Percentiles rank a stretch among this genome's conserved stretches.
These are phyloP conservation scores for Trichosanthes truncata DNA, from an alignment of 306 rosid species.

Conservation along the genomic window DNA sequence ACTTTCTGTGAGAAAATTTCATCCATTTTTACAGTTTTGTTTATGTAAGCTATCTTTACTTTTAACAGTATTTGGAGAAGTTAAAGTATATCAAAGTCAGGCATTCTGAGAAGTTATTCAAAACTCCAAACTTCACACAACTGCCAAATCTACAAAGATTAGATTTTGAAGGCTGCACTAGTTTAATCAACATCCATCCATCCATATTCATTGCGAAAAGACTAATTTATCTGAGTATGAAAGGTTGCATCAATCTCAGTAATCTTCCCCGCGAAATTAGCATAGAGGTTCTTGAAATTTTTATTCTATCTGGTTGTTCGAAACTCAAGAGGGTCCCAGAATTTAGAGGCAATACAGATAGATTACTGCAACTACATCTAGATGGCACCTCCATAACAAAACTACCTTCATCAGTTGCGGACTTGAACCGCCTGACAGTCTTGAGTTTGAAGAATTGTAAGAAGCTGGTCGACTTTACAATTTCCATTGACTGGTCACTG, in stretches of 20 bases:
- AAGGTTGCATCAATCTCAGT: neutral
- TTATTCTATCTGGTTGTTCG: neutral
- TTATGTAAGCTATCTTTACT: too few relatives aligned
- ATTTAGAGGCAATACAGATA: neutral
- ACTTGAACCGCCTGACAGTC: neutral
- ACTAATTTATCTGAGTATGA: neutral
- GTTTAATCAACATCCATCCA: neutral
- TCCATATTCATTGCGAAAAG: too few relatives aligned
- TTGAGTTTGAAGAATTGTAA: too few relatives aligned
- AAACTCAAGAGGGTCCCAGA: slow-evolving; percentile 2
- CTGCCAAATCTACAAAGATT: neutral
- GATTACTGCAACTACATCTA: neutral
- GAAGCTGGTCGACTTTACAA: neutral
- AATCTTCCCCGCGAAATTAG: neutral
- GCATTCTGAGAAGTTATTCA: neutral
- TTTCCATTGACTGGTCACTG: neutral
- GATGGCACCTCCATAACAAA: neutral
- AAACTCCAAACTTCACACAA: slow-evolving; percentile 9
- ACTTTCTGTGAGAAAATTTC: too few relatives aligned
- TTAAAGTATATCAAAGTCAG: slow-evolving; percentile 4
- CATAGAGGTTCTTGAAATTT: neutral
- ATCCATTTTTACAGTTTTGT: too few relatives aligned
- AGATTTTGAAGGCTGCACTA: slow-evolving; percentile 9
- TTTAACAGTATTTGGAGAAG: too few relatives aligned
- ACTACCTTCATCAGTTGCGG: neutral